Percentiles rank a stretch among this genome's conserved stretches.
These are phyloP conservation scores for Podospora comata DNA, from an alignment of 495 filamentous ascomycete genomes.

Conservation along the genomic window DNA sequence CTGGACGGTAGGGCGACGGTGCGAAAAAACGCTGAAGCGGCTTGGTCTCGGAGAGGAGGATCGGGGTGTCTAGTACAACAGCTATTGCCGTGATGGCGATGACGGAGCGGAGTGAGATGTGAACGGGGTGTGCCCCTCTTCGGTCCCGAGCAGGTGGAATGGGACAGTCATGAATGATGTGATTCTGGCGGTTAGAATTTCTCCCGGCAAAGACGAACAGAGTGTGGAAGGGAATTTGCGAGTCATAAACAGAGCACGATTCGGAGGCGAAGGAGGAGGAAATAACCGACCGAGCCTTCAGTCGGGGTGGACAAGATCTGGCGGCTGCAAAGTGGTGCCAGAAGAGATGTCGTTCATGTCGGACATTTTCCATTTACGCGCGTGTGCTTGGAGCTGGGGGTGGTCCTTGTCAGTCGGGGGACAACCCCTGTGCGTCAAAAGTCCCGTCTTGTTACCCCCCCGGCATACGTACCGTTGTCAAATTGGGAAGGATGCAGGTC, in stretches of 20 bases:
- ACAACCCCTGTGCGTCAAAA: neutral
- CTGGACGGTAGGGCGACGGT: neutral
- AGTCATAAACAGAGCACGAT: neutral
- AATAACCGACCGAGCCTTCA: neutral
- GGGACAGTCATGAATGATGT: neutral
- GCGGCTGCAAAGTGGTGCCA: neutral
- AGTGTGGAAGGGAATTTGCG: neutral
- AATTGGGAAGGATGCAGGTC: neutral
- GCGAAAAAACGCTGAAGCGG: neutral
- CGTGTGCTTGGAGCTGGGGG: neutral
- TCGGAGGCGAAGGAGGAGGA: neutral
- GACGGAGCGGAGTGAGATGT: neutral
- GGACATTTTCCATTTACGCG: neutral
- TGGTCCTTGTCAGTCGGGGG: neutral
- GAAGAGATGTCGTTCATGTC: neutral
- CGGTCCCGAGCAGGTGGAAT: neutral
- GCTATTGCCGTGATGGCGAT: neutral
- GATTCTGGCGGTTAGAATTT: neutral
- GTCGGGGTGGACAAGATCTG: neutral
- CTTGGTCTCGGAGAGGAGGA: neutral
- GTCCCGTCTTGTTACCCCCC: neutral
- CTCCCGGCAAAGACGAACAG: neutral
- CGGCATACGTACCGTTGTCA: conserved; percentile 1
- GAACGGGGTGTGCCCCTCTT: neutral
- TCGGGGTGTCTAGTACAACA: neutral